Percentiles rank a stretch among this genome's conserved stretches.
Conservation (phyloP, 1,284 basidiomycete species). For the Cutaneotrichosporon cavernicola region DNA sequence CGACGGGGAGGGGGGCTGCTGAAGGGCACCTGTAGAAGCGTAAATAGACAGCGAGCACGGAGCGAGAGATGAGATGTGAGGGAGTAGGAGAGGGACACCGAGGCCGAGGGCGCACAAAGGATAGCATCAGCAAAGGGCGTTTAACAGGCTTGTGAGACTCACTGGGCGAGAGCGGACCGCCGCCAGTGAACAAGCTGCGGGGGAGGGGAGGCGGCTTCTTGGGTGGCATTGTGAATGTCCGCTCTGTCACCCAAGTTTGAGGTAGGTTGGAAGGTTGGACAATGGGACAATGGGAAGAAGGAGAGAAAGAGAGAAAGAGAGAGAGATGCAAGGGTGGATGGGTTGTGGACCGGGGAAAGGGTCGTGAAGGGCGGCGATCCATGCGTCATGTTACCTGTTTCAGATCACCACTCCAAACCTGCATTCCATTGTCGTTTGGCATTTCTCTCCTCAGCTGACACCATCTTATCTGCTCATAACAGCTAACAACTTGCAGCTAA, state of each 20-base stretch:
- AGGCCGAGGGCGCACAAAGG: not conserved
- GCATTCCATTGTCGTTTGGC: too few species aligned
- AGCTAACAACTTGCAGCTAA: too few species aligned
- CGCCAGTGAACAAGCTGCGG: slow-evolving; percentile 35
- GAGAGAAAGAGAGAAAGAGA: not conserved
- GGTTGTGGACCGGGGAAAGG: not conserved
- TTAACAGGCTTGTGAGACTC: slow-evolving; percentile 11
- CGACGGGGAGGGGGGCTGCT: slow-evolving; percentile 39
- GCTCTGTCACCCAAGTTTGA: not conserved
- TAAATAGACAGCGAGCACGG: not conserved
- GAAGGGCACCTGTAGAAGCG: slow-evolving; percentile 21
- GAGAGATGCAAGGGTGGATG: not conserved
- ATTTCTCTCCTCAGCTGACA: too few species aligned
- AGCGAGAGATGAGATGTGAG: not conserved
- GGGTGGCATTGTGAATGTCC: slow-evolving; percentile 34
- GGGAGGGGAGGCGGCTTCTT: slow-evolving; percentile 45
- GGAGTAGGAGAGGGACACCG: not conserved
- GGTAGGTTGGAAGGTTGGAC: not conserved
- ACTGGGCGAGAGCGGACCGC: slow-evolving; percentile 46
- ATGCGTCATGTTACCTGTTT: too few species aligned
- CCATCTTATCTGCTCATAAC: too few species aligned
- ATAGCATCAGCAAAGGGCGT: not conserved
- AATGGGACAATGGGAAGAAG: not conserved
- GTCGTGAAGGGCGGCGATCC: not conserved
- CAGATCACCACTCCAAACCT: too few species aligned